A percentile compares a stretch with the other conserved stretches of the same genome.
These are phyloP conservation scores for Mycotypha africana DNA, from an alignment of 371 early-diverging fungal genomes.

Conservation along the genomic window DNA sequence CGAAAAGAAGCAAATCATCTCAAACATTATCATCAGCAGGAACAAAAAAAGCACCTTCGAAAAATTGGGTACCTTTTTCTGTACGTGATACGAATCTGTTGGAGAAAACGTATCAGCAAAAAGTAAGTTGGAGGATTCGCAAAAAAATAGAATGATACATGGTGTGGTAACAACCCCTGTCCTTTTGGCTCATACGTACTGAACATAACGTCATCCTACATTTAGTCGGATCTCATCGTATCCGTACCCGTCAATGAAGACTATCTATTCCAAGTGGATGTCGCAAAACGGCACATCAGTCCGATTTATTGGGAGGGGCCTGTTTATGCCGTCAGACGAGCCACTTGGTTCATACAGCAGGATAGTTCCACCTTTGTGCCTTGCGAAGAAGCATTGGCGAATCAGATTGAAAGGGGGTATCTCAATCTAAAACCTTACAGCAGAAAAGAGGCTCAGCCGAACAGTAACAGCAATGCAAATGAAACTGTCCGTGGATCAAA, in stretches of 20 bases:
- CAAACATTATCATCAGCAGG: not conserved
- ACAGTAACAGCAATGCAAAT: no score
- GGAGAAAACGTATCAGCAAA: no score
- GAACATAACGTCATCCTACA: no score
- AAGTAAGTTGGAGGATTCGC: no score
- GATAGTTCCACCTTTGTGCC: conserved; percentile 66
- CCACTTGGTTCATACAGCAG: conserved; percentile 74
- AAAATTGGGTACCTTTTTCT: conserved; percentile 58
- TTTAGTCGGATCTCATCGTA: not conserved
- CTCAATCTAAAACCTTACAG: no score
- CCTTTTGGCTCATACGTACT: no score
- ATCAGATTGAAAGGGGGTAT: conserved; percentile 82
- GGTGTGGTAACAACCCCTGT: no score
- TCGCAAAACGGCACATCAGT: conserved; percentile 59
- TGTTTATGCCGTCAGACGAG: conserved; percentile 72
- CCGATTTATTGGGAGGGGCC: conserved; percentile 87
- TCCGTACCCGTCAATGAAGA: conserved; percentile 66
- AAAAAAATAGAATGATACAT: no score
- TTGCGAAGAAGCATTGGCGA: conserved; percentile 74
- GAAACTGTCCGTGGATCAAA: conserved; percentile 22
- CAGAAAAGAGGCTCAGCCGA: no score
- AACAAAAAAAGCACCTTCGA: conserved; percentile 1
- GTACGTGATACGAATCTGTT: conserved; percentile 59
- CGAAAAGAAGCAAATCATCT: conserved; percentile 6
- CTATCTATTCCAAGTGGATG: conserved; percentile 74